These are phyloP conservation scores for Trametes villosa DNA, from an alignment of 768 basidiomycete species.

Conservation along the genomic window DNA sequence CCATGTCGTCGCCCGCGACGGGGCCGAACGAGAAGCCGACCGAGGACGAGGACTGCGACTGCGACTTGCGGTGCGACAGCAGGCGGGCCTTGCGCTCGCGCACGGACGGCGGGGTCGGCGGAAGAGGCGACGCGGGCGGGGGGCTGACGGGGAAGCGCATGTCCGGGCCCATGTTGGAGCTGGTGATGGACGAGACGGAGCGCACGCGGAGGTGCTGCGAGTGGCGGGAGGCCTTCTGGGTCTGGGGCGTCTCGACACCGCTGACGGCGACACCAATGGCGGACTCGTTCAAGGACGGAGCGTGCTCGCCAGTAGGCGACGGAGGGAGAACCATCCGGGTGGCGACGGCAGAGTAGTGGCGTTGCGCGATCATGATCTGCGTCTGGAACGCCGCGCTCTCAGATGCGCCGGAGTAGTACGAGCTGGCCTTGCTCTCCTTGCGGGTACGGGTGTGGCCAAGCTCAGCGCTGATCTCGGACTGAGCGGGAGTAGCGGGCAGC, in stretches of 20 bases:
- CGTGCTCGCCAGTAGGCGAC: slow-evolving; percentile 44
- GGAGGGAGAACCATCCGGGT: slow-evolving; percentile 62
- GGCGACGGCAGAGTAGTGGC: slow-evolving; percentile 73
- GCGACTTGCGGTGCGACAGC: slow-evolving; percentile 59
- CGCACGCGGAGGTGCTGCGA: slow-evolving; percentile 60
- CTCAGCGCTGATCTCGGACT: slow-evolving; percentile 60
- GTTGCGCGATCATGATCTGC: slow-evolving; percentile 71
- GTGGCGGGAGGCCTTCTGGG: slow-evolving; percentile 15
- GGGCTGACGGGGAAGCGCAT: slow-evolving; percentile 44
- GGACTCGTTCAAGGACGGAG: slow-evolving; percentile 35
- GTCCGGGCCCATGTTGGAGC: slow-evolving; percentile 37
- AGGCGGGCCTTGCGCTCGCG: slow-evolving; percentile 56
- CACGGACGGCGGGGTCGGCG: slow-evolving; percentile 75
- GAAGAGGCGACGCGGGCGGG: slow-evolving; percentile 70
- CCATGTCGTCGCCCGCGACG: slow-evolving; percentile 52
- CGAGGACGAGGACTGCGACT: slow-evolving; percentile 54
- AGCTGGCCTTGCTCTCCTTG: slow-evolving; percentile 59
- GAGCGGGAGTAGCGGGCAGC: slow-evolving; percentile 52
- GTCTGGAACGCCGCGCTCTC: slow-evolving; percentile 56
- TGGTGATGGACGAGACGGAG: slow-evolving; percentile 56
- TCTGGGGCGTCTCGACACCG: slow-evolving; percentile 22
- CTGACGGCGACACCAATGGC: slow-evolving; percentile 37
- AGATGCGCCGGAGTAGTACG: slow-evolving; percentile 54
- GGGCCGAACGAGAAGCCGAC: slow-evolving; percentile 66
- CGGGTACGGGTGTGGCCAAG: slow-evolving; percentile 43